Evolutionary conservation across 805 yeast genomes (phyloP), one percentile per base, ranked within the genome.

Genomic region (Lachancea nothofagi): DNA sequence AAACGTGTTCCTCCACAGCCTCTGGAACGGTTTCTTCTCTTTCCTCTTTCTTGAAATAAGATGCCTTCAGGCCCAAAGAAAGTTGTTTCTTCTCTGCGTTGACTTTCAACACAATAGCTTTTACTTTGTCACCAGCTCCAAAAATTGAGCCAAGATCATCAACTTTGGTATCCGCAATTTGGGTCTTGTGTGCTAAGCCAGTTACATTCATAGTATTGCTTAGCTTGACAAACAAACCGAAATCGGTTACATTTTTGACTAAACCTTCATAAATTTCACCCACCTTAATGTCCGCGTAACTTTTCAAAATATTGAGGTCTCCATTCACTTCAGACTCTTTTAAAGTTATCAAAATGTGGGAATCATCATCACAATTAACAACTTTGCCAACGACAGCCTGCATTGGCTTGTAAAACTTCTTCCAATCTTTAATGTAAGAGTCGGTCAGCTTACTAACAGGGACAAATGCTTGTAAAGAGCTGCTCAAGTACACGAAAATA

Each of bases 51-150:
- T 25, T 59, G 60, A 90, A 93, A 63, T 82, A 87, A 3, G 96
- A 84, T 2, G 97, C 97, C 67, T 88, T 90, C 89, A 90, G 80
- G 47, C 97, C 96, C 45, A 90, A 72, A 1, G 95, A 80, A 15
- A 90, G 56, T 56, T 83, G 89, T 45, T 80, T 80, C 69, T 83
- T 87, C 8, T 69, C 77, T 1, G 50, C 41, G 53, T 83, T 80
- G 23, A 81, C 68, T 22, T 69, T 73, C 50, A 89, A 67, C 27
- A 90, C 71, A 65, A 82, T 83, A 25, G 86, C 95, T 65, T 86
- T 86, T 31, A 90, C 97, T 46, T 82, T 72, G 57, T 90, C 97
- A 48, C 97, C 97, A 53, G 77, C 85, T 40, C 83, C 81, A 61
- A 90, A 90, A 42, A 90, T 70, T 10, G 78, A 68, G 31, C 69